These are phyloP conservation scores for Gnomoniopsis smithogilvyi DNA, from an alignment of 2,329 filamentous ascomycete species.

Conservation along the genomic window DNA sequence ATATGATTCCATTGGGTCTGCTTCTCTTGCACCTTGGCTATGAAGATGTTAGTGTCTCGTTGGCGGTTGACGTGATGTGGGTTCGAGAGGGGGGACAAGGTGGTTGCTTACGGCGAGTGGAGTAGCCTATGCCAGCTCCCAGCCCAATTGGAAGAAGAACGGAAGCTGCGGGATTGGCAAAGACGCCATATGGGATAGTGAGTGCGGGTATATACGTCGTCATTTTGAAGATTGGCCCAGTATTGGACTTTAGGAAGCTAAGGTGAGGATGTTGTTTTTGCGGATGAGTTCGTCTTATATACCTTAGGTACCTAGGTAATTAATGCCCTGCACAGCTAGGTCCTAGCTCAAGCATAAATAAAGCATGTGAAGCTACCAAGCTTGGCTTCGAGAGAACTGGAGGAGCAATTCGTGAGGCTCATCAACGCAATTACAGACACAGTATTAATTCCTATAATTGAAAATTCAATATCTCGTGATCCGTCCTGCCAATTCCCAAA, in stretches of 20 bases:
- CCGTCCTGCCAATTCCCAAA: too few species aligned
- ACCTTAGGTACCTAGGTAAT: neutral
- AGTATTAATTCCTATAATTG: too few species aligned
- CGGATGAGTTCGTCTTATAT: neutral
- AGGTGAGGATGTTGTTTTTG: too few species aligned
- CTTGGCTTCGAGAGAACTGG: too few species aligned
- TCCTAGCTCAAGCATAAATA: too few species aligned
- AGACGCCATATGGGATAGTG: conserved; percentile 69
- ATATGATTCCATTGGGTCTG: conserved; percentile 58
- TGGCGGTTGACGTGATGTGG: neutral
- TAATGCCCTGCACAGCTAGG: neutral
- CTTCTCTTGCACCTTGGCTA: conserved; percentile 47
- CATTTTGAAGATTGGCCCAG: conserved; percentile 47
- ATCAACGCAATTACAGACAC: too few species aligned
- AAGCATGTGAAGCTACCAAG: too few species aligned
- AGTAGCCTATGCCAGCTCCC: conserved; percentile 71
- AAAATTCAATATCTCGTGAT: too few species aligned
- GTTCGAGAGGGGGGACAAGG: conserved; percentile 1
- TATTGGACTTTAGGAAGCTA: neutral
- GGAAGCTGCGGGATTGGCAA: conserved; percentile 68
- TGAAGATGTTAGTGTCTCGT: conserved; percentile 4
- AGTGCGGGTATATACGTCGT: conserved; percentile 76
- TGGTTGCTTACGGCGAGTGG: conserved; percentile 55
- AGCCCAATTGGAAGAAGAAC: conserved; percentile 72
- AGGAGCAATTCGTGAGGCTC: too few species aligned